phyloP scores from a whole-genome alignment of 352 stramenopile species.

The Pilasporangium apinafurcum region DNA sequence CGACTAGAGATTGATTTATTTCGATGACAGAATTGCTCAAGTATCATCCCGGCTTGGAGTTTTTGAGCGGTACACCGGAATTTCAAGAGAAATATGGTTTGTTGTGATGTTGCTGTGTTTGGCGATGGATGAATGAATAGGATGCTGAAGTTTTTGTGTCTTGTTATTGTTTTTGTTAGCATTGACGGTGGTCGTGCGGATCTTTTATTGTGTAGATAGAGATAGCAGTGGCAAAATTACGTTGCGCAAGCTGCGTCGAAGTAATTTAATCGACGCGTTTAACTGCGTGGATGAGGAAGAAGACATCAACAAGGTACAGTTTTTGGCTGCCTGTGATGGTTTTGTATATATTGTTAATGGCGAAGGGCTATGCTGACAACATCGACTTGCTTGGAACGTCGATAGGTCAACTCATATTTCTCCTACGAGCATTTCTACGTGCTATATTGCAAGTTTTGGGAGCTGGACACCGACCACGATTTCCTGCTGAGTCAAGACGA shows the following conservation, averaged over 20 bases:
- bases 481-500: slow-evolving; percentile 81
- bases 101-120: neutral
- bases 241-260: slow-evolving; percentile 90
- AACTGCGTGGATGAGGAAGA: slow-evolving; percentile 97
- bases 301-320: slow-evolving; percentile 98
- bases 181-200: slow-evolving; percentile 93
- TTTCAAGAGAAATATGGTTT: slow-evolving; percentile 99
- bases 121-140: neutral
- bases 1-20: too few species aligned
- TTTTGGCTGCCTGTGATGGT: neutral
- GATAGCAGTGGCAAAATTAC: slow-evolving; percentile 95
- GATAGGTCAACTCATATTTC: slow-evolving; percentile 92
- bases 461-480: slow-evolving; percentile 94
- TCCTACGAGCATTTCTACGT: slow-evolving; percentile 99
- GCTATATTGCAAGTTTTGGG: slow-evolving; percentile 99
- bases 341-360: neutral
- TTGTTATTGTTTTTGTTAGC: slow-evolving; percentile 36
- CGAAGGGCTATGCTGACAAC: too few species aligned
- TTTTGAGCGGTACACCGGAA: slow-evolving; percentile 96
- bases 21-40: slow-evolving; percentile 69
- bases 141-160: neutral
- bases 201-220: slow-evolving; percentile 94
- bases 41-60: slow-evolving; percentile 92
- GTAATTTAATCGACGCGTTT: slow-evolving; percentile 94
- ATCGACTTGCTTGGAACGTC: neutral